Evolutionary conservation across 345 rosid species (phyloP), one percentile per base, ranked within the genome.

Genomic region (Hypericum perforatum): DNA sequence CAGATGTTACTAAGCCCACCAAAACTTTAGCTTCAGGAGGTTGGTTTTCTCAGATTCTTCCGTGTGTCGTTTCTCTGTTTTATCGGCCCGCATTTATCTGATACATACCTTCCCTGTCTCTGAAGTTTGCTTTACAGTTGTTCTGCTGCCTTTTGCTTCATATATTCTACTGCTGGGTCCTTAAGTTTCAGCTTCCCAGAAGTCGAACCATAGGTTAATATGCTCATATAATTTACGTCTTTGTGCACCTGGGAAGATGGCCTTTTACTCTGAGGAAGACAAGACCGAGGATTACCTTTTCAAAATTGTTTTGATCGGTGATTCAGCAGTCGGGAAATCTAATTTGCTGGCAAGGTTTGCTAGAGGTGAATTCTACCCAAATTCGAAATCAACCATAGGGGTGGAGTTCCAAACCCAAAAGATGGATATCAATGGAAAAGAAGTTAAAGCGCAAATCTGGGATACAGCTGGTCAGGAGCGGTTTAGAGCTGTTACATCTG

Each of bases 401-500:
- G 98, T 91, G 51, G 98, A 91, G 75, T 91, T 91, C 67, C 98
- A 91, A 75, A 91, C 98, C 3, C 98, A 87, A 55, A 91, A 87
- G 77, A 67, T 91, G 66, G 85, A 74, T 74, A 87, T 91, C 22
- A 81, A 82, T 6, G 96, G 95, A 0, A 91, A 85, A 71, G 98
- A 87, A 78, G 59, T 87, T 70, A 87, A 91, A 70, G 96, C 96
- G 5, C 98, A 91, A 73, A 87, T 91, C 64, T 91, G 98, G 98
- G 98, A 91, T 66, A 91, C 96, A 36, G 98, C 98, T 6, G 98
- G 98, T 65, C 98, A 91, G 77, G 96, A 91, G 67, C 90, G 98
- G 55, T 87, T 91, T 63, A 81, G 98, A 64, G 98, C 98, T 51
- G 96, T 91, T 48, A 91, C 96, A 43, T 87, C 96, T 57, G 96